A percentile compares a stretch with the other conserved stretches of the same genome.
Conservation (phyloP, 441 rosid genomes). For the Gossypium schwendimanii region DNA sequence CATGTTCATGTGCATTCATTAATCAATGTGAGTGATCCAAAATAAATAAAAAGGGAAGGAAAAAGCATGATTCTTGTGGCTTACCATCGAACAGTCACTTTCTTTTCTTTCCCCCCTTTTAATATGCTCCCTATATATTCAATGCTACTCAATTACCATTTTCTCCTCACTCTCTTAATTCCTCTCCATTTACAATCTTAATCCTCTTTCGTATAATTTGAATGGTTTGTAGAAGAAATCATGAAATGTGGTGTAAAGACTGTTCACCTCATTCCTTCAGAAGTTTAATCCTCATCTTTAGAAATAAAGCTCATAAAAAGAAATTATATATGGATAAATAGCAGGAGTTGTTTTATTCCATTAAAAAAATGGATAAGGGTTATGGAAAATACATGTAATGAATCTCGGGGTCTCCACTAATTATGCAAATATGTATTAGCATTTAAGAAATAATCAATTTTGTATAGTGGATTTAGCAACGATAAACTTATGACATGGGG, state of each 20-base stretch:
- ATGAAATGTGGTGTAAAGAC: too few species aligned
- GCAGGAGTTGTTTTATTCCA: not conserved
- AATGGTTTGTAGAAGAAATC: too few species aligned
- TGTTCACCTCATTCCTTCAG: accelerated
- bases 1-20: conserved; percentile 50
- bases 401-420: not conserved
- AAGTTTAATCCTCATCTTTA: too few species aligned
- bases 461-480: too few species aligned
- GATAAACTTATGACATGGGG: too few species aligned
- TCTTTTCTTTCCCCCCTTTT: conserved; percentile 4
- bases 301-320: too few species aligned
- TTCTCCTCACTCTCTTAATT: not conserved
- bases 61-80: conserved; percentile 53
- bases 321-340: not conserved
- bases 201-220: too few species aligned
- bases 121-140: conserved; percentile 8
- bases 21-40: conserved; percentile 32
- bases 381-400: not conserved
- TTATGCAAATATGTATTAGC: not conserved
- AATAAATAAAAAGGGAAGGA: conserved; percentile 18
- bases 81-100: conserved; percentile 29
- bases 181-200: not conserved
- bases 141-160: not conserved
- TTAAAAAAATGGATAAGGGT: too few species aligned
- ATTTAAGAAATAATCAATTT: too few species aligned